These are phyloP conservation scores for Polychaeton citri DNA, from an alignment of 2,329 filamentous ascomycete species.

Conservation along the genomic window DNA sequence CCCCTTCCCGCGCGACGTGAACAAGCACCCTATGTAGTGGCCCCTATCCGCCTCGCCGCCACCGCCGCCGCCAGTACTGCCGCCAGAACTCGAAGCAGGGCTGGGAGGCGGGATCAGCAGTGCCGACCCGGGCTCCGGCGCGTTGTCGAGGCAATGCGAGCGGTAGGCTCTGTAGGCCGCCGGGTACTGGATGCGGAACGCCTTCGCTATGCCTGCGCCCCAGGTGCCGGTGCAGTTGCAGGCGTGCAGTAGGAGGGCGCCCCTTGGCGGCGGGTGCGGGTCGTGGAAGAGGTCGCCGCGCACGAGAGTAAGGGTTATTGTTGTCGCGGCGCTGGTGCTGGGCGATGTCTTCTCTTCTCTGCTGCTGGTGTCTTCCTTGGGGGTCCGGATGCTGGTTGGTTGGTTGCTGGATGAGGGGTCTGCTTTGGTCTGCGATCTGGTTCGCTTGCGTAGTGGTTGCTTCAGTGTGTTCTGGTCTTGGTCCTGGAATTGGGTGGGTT, in stretches of 20 bases:
- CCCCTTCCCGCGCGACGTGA: slow-evolving; percentile 41
- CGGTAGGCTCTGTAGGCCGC: slow-evolving; percentile 36
- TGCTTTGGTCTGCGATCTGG: too few species aligned
- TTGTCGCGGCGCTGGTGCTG: too few species aligned
- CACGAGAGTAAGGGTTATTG: too few species aligned
- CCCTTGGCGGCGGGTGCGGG: too few species aligned
- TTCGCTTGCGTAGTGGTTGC: too few species aligned
- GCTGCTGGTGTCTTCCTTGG: too few species aligned
- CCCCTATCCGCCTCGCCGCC: not conserved
- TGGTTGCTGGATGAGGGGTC: too few species aligned
- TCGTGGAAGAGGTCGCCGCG: too few species aligned
- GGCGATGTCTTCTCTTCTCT: too few species aligned
- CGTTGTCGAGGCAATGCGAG: slow-evolving; percentile 30
- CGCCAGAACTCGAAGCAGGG: slow-evolving; percentile 4
- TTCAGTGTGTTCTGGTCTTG: too few species aligned
- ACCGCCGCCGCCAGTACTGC: slow-evolving; percentile 30
- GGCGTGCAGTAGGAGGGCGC: slow-evolving; percentile 42
- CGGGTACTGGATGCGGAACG: slow-evolving; percentile 39
- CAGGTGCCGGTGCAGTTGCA: slow-evolving; percentile 46
- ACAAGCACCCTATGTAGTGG: slow-evolving; percentile 47
- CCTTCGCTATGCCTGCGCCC: slow-evolving; percentile 44
- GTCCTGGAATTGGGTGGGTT: too few species aligned
- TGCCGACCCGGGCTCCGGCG: slow-evolving; percentile 31
- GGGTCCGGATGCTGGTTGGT: too few species aligned
- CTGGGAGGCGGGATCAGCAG: slow-evolving; percentile 38